Evolutionary conservation across 179 eudicot species (phyloP).

Genomic region (Sideroxylon spinosum): DNA sequence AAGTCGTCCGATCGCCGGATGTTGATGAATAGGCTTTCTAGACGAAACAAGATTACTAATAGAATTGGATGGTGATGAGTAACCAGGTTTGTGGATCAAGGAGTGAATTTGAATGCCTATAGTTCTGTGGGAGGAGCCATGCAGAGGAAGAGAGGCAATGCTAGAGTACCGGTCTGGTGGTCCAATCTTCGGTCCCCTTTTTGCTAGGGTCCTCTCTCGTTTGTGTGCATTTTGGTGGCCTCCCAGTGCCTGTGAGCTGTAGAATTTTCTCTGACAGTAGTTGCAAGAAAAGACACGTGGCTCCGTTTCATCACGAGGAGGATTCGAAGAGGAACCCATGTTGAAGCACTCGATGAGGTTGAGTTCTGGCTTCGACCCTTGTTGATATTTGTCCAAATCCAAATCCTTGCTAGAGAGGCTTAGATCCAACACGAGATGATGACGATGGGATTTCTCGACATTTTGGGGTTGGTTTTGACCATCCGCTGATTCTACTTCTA

Average conservation of each 20-base stretch:
- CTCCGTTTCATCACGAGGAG: conserved; percentile 9
- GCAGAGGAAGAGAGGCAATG: conserved; percentile 45
- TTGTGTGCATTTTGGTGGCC: conserved; percentile 74
- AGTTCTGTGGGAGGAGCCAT: conserved; percentile 38
- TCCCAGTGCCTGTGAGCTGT: conserved; percentile 63
- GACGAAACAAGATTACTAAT: conserved; percentile 30
- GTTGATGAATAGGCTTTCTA: conserved; percentile 29
- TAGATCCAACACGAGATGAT: conserved; percentile 24
- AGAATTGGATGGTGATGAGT: not conserved
- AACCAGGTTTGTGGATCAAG: conserved; percentile 44
- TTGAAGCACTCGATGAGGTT: conserved; percentile 28
- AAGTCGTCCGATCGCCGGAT: conserved; percentile 19
- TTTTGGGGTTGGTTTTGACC: not conserved
- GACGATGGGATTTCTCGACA: no score
- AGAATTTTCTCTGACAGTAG: conserved; percentile 53
- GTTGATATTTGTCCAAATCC: no score
- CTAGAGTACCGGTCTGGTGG: conserved; percentile 19
- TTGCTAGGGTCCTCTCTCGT: conserved; percentile 42
- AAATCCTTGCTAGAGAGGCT: conserved; percentile 26
- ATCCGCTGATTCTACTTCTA: not conserved
- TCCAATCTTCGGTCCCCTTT: conserved; percentile 22
- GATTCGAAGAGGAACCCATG: conserved; percentile 4
- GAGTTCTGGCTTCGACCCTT: conserved; percentile 20
- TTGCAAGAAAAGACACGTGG: conserved; percentile 55
- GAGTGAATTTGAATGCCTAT: conserved; percentile 58